These are phyloP conservation scores for Tuber borchii DNA, from an alignment of 495 filamentous ascomycete species.

Conservation along the genomic window DNA sequence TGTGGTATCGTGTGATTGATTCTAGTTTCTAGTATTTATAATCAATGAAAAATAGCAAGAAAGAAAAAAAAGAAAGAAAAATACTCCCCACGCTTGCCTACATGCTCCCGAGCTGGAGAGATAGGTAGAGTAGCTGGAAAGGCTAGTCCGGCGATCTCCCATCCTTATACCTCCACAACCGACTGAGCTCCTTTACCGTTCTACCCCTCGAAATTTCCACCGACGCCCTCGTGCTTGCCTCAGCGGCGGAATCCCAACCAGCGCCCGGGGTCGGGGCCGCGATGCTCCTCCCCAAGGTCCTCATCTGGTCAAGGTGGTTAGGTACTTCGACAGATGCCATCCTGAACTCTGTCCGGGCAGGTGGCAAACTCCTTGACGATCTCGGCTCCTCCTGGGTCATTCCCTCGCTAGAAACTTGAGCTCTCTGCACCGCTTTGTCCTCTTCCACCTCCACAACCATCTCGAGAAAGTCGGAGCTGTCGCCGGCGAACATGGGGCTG, in stretches of 20 bases:
- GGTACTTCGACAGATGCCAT: neutral
- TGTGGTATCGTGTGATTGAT: neutral
- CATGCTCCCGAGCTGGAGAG: neutral
- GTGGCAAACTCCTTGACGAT: neutral
- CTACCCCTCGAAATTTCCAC: slow-evolving; percentile 13
- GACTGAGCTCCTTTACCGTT: slow-evolving; percentile 61
- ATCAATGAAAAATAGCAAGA: neutral
- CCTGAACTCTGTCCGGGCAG: neutral
- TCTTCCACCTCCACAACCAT: slow-evolving; percentile 44
- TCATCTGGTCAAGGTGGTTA: neutral
- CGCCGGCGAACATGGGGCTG: slow-evolving; percentile 65
- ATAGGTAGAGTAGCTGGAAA: neutral
- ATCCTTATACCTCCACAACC: slow-evolving; percentile 68
- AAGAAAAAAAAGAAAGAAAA: neutral
- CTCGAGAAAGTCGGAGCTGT: slow-evolving; percentile 55
- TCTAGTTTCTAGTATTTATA: neutral
- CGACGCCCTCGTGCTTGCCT: neutral
- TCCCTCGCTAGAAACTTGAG: neutral
- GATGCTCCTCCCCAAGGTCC: neutral
- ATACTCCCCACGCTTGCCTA: neutral
- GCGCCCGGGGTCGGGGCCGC: neutral
- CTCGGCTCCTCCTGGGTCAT: neutral
- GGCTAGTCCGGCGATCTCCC: slow-evolving; percentile 50
- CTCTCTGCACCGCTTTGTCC: neutral
- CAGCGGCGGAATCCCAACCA: neutral